These are phyloP conservation scores for Trichoderma atrobrunneum DNA, from an alignment of 2,329 filamentous ascomycete genomes.

Conservation along the genomic window DNA sequence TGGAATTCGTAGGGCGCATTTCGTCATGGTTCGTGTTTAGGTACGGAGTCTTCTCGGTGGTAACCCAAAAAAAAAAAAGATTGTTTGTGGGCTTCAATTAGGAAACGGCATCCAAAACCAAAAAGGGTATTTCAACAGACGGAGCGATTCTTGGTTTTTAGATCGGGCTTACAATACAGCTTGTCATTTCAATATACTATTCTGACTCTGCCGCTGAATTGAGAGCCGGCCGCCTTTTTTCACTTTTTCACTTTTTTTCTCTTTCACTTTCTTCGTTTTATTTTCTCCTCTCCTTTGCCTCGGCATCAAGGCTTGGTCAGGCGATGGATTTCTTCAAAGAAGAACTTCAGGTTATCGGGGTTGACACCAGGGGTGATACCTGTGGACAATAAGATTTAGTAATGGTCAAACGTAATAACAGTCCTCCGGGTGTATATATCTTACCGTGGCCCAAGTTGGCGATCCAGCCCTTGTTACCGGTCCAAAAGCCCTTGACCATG, in stretches of 20 bases:
- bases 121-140: not conserved
- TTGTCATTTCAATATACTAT: slow-evolving; percentile 6
- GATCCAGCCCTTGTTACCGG: slow-evolving; percentile 88
- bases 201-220: not conserved
- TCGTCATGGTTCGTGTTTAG: not conserved
- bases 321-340: slow-evolving; percentile 87
- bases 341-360: slow-evolving; percentile 89
- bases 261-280: not conserved
- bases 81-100: slow-evolving; percentile 5
- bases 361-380: slow-evolving; percentile 93
- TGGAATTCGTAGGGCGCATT: not conserved
- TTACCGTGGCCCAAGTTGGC: slow-evolving; percentile 92
- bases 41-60: slow-evolving; percentile 8
- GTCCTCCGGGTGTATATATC: slow-evolving; percentile 28
- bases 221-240: not conserved
- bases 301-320: slow-evolving; percentile 45
- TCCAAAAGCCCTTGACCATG: slow-evolving; percentile 83
- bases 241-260: not conserved
- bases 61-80: not conserved
- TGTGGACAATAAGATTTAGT: slow-evolving; percentile 35
- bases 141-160: slow-evolving; percentile 1
- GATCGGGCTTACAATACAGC: slow-evolving; percentile 4
- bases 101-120: not conserved
- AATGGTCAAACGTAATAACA: not conserved
- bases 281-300: not conserved